Evolutionary conservation across 257 asterid species (phyloP).

Genomic region (Paraleonurus japonicus): DNA sequence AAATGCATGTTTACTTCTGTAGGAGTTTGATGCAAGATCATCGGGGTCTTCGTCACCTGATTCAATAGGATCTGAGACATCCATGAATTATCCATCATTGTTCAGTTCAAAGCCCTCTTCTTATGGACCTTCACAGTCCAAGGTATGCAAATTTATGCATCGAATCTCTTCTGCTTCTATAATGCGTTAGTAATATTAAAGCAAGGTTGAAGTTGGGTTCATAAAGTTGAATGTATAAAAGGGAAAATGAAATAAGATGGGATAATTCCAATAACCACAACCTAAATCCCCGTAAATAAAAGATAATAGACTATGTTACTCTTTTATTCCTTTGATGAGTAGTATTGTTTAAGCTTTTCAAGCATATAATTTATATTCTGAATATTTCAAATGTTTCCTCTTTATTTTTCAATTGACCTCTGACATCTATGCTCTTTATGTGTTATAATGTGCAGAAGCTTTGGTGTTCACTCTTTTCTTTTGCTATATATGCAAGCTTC

Average conservation of each 20-base stretch:
- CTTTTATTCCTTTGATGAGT: not conserved
- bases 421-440: not conserved
- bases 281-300: not conserved
- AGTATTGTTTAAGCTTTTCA: not conserved
- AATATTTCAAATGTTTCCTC: not conserved
- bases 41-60: slow-evolving; percentile 90
- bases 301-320: not conserved
- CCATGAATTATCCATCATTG: slow-evolving; percentile 81
- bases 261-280: not conserved
- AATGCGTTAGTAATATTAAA: not conserved
- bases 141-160: slow-evolving; percentile 37
- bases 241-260: not conserved
- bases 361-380: not conserved
- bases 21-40: slow-evolving; percentile 79
- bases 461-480: not conserved
- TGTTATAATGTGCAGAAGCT: not conserved
- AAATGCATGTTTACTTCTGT: slow-evolving; percentile 19
- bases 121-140: slow-evolving; percentile 51
- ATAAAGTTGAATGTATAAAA: not conserved
- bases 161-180: slow-evolving; percentile 14
- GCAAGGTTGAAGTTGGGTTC: not conserved
- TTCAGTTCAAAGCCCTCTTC: slow-evolving; percentile 79
- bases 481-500: not conserved
- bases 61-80: slow-evolving; percentile 77
- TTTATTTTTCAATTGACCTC: not conserved